Evolutionary conservation across 495 filamentous ascomycete genomes (phyloP).

Genomic region (Talaromyces adpressus): DNA sequence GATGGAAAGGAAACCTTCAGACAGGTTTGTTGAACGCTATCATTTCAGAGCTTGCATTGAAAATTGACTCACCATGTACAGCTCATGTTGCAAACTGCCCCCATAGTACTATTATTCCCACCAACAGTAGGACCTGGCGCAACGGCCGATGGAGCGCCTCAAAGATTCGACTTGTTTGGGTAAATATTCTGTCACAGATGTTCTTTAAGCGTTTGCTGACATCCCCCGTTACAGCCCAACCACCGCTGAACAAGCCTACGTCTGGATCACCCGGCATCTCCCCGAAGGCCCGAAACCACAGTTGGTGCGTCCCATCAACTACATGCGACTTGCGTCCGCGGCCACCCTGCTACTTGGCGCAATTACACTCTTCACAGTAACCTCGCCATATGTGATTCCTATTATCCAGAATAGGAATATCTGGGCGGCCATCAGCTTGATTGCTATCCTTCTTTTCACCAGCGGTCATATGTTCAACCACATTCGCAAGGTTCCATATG

Average conservation of each 20-base stretch:
- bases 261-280: conserved; percentile 73
- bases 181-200: conserved; percentile 32
- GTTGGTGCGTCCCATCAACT: conserved; percentile 82
- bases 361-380: conserved; percentile 61
- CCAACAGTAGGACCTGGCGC: conserved; percentile 83
- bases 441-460: conserved; percentile 89
- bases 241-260: conserved; percentile 68
- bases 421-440: conserved; percentile 87
- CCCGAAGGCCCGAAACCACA: conserved; percentile 65
- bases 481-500: conserved; percentile 94
- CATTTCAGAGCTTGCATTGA: not conserved
- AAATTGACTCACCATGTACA: conserved; percentile 22
- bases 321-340: conserved; percentile 60
- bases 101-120: conserved; percentile 80
- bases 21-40: conserved; percentile 52
- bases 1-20: conserved; percentile 84
- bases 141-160: conserved; percentile 57
- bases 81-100: conserved; percentile 93
- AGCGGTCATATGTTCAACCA: conserved; percentile 99
- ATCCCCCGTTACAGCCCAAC: conserved; percentile 46
- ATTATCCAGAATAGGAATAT: conserved; percentile 83
- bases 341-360: conserved; percentile 60
- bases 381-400: conserved; percentile 80
- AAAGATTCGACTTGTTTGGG: conserved; percentile 85
- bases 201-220: conserved; percentile 2